Evolutionary conservation across 2,329 filamentous ascomycete genomes (phyloP).

Genomic region (Diplocarpon rosae): DNA sequence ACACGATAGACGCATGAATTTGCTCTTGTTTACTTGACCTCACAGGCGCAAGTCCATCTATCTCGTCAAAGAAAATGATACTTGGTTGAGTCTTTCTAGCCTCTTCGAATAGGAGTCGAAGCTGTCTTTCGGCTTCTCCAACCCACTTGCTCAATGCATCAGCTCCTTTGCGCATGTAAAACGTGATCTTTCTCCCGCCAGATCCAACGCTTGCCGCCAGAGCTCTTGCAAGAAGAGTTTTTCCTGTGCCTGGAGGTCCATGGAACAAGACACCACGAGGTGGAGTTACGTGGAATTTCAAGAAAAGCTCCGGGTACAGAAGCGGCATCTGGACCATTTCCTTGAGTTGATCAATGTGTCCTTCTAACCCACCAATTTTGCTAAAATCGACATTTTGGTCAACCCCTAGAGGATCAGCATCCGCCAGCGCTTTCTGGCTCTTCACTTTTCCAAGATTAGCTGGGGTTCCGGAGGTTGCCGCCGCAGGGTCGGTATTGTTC

Average conservation of each 20-base stretch:
- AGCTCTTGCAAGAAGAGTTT: conserved; percentile 83
- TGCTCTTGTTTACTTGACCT: conserved; percentile 97
- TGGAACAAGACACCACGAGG: conserved; percentile 94
- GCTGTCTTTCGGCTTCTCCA: conserved; percentile 90
- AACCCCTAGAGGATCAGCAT: conserved; percentile 89
- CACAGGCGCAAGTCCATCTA: conserved; percentile 91
- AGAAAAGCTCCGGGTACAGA: conserved; percentile 89
- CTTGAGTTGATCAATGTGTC: conserved; percentile 93
- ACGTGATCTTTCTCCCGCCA: conserved; percentile 88
- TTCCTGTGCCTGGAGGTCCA: conserved; percentile 92
- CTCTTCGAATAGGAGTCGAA: conserved; percentile 89
- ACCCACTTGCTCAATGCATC: conserved; percentile 99
- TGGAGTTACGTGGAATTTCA: conserved; percentile 83
- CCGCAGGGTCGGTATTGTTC: conserved; percentile 44
- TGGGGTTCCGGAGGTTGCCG: conserved; percentile 47
- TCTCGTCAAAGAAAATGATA: conserved; percentile 99
- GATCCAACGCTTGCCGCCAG: conserved; percentile 83
- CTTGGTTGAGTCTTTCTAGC: conserved; percentile 91
- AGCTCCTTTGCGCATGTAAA: conserved; percentile 98
- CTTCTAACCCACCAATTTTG: conserved; percentile 82
- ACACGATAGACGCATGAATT: conserved; percentile 95
- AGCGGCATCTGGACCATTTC: conserved; percentile 96
- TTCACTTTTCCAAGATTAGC: conserved; percentile 90
- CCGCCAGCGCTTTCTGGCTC: conserved; percentile 81
- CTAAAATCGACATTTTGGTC: conserved; percentile 89